phyloP scores from a whole-genome alignment of 352 stramenopile species.

The Phytophthora hibernalis region DNA sequence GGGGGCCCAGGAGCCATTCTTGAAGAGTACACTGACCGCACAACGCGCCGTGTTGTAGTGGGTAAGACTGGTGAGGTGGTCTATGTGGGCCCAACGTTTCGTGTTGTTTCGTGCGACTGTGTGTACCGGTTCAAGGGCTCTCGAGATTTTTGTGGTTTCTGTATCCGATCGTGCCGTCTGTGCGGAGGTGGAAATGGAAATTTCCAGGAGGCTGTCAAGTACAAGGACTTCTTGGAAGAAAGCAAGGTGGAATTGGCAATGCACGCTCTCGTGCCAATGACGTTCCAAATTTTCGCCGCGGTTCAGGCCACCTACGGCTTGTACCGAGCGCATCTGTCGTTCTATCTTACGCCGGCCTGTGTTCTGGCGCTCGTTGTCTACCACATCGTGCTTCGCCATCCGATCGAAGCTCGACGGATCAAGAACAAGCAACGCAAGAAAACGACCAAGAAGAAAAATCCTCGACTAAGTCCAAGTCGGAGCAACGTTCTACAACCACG shows the following conservation, averaged over 20 bases:
- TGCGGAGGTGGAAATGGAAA: constrained; percentile 85
- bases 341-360: constrained; percentile 55
- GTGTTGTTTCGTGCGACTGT: constrained; percentile 86
- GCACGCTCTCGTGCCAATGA: constrained; percentile 64
- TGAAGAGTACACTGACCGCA: constrained; percentile 63
- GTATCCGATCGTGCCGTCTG: constrained; percentile 68
- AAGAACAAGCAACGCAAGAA: constrained; percentile 68
- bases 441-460: constrained; percentile 65
- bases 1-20: constrained; percentile 76
- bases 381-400: constrained; percentile 56
- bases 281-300: constrained; percentile 53
- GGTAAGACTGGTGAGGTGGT: too few relatives aligned
- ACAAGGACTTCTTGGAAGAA: constrained; percentile 76
- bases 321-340: constrained; percentile 57
- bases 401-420: constrained; percentile 59
- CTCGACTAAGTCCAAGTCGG: constrained; percentile 41
- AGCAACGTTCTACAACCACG: constrained; percentile 15
- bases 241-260: constrained; percentile 61
- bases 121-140: constrained; percentile 73
- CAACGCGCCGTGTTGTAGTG: constrained; percentile 52
- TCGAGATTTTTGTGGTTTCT: constrained; percentile 81
- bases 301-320: constrained; percentile 57
- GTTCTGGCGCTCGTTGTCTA: constrained; percentile 60
- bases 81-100: constrained; percentile 76
- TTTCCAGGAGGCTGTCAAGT: constrained; percentile 75